Evolutionary conservation across 2,329 filamentous ascomycete genomes (phyloP), one percentile per base, ranked within the genome.

Genomic region (Paracorniculantispora psalliotae): DNA sequence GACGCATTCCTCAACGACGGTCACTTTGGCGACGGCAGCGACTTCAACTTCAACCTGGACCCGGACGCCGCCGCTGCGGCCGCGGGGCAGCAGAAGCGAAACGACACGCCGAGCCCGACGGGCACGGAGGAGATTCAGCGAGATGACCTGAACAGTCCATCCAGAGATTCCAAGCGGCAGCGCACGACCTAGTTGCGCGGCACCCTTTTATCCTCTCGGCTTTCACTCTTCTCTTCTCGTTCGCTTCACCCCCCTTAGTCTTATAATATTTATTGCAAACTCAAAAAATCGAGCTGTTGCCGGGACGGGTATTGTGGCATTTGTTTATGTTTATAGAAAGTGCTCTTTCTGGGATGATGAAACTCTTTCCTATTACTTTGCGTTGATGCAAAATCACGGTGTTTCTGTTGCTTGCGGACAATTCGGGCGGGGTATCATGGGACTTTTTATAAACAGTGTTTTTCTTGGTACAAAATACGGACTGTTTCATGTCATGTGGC

Each of bases 1-100:
- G 76, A 75, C 57, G 73, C 72, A 0, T 71, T 76, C 46, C 61
- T 75, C 17, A 68, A 73, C 26, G 71, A 73, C 12, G 68, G 67
- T 2, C 71, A 73, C 51, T 80, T 79, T 60, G 72, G 63, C 12
- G 77, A 78, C 49, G 76, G 76, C 9, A 72, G 74, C 30, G 79
- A 82, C 62, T 81, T 84, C 59, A 79, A 79, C 65, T 82, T 83
- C 62, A 75, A 72, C 37, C 71, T 83, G 6, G 78, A 81, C 57
- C 65, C 71, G 3, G 71, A 70, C 50, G 66, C 57, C 58, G 63
- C 65, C 13, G 35, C 65, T 4, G 46, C 15, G 64, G 65, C 39
- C 62, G 67, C 30, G 61, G 25, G 63, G 17, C 52, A 51, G 59
- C 25, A 64, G 61, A 17, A 39, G 55, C 60, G 62, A 19, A 68